phyloP scores from a whole-genome alignment of 352 stramenopile genomes.

The Pythium brachiatum region DNA sequence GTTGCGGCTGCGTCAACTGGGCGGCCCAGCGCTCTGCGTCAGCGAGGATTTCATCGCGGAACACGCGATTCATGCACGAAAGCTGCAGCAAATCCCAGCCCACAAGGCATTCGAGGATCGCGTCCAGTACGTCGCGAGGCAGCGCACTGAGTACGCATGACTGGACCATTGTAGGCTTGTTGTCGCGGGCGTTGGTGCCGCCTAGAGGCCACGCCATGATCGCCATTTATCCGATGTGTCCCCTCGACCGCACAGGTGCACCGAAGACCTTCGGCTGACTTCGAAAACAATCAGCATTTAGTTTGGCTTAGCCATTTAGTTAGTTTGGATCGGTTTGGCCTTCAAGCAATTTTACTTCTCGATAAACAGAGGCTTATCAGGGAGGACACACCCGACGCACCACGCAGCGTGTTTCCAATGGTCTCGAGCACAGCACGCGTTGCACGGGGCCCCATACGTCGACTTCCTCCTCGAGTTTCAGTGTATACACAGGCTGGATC shows the following conservation, averaged over 20 bases:
- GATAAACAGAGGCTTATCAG: neutral
- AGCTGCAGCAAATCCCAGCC: conserved; percentile 21
- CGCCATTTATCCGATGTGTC: conserved; percentile 11
- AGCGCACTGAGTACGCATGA: neutral
- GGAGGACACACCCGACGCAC: neutral
- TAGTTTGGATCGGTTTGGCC: no score
- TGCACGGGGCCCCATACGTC: conserved; percentile 6
- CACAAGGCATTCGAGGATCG: conserved; percentile 12
- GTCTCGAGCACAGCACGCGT: conserved; percentile 18
- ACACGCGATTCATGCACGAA: conserved; percentile 6
- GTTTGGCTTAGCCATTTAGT: no score
- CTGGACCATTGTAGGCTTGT: neutral
- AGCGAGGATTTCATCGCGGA: conserved; percentile 19
- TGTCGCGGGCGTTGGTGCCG: neutral
- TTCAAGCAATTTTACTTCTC: no score
- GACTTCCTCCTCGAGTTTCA: neutral
- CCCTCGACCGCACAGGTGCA: conserved; percentile 1
- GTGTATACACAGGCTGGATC: conserved; percentile 17
- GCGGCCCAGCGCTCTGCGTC: conserved; percentile 9
- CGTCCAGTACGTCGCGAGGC: conserved; percentile 16
- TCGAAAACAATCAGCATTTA: conserved; percentile 18
- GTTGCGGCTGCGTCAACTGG: neutral
- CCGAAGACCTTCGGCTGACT: neutral
- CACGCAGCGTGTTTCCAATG: conserved; percentile 10
- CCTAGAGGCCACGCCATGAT: neutral